These are phyloP conservation scores for Hansenula sp. DNA, from an alignment of 1,139 yeast genomes.

Conservation along the genomic window DNA sequence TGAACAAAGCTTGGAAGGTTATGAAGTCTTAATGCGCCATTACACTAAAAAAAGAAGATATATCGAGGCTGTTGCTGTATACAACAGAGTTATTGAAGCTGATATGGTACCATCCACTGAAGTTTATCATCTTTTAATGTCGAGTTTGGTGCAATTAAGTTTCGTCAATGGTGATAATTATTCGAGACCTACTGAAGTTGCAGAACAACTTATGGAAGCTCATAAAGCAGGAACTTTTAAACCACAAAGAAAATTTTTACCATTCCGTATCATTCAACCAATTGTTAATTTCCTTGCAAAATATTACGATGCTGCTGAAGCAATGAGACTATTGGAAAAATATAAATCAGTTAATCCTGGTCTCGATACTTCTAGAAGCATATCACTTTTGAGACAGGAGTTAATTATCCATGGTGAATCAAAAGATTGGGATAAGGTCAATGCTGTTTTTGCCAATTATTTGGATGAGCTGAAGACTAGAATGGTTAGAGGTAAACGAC, in stretches of 20 bases:
- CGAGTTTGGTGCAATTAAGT: slow-evolving; percentile 39
- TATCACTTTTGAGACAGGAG: slow-evolving; percentile 27
- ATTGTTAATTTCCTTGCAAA: slow-evolving; percentile 26
- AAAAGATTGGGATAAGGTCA: slow-evolving; percentile 30
- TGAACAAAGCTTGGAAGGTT: not conserved
- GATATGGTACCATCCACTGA: slow-evolving; percentile 31
- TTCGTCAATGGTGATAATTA: slow-evolving; percentile 23
- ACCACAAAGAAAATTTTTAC: slow-evolving; percentile 20
- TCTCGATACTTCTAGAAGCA: slow-evolving; percentile 20
- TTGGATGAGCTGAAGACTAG: slow-evolving; percentile 22
- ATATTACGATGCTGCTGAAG: slow-evolving; percentile 25
- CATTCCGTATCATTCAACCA: slow-evolving; percentile 29
- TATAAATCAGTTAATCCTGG: slow-evolving; percentile 22
- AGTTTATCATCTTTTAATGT: slow-evolving; percentile 38
- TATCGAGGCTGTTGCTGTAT: slow-evolving; percentile 27
- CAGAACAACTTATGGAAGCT: slow-evolving; percentile 25
- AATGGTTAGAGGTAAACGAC: slow-evolving; percentile 19
- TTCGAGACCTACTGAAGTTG: slow-evolving; percentile 23
- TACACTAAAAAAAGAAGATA: slow-evolving; percentile 11
- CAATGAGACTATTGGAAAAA: slow-evolving; percentile 25
- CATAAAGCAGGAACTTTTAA: slow-evolving; percentile 20
- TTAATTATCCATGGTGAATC: slow-evolving; percentile 26
- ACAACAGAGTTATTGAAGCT: slow-evolving; percentile 35
- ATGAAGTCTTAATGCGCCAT: not conserved
- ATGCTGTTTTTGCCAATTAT: slow-evolving; percentile 23